Base-by-base conservation (phyloP, 2,329 filamentous ascomycete genomes). In the Chaetomiaceae sp. region DNA sequence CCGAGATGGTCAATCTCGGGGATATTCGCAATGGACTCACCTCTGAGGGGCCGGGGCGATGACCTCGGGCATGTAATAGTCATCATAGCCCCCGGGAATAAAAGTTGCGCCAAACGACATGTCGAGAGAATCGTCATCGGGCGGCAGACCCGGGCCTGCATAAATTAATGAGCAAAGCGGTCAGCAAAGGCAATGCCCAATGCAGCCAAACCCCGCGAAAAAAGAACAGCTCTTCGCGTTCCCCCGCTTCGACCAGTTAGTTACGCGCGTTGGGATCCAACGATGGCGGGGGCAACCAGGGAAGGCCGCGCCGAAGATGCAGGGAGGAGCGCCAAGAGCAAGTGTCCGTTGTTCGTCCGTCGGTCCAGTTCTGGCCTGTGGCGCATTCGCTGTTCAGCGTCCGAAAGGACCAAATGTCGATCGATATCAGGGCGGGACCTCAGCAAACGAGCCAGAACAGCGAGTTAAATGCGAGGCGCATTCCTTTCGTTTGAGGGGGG, bases 21-120 rank as follows among this genome's bases (percentile, higher is more conserved):
- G 33, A 11, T 16, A n/a, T 9, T 40, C 3, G 14, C 11, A 36
- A 41, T 52, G 58, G 43, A 70, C 76, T 64, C 65, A 82, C 79
- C 79, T 75, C 69, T 82, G 79, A 59, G 79, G 79, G 44, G 76
- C 68, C 54, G 79, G 79, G 53, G 79, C 78, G 58, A 80, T 67
- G 58, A 82, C 79, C 64, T 82, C 78, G 56, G 79, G 79, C 77
- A 82, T 78, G 65, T 78, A 81, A 64, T 79, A 82, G 66, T 82
- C 79, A 66, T 82, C 79, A 52, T 74, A 72, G 50, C 77, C 79
- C 55, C 79, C 77, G 30, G 79, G 79, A 52, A 80, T 77, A 65
- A 82, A 82, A 42, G 79, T 82, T 57, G 79, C 79, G 64, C 76
- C 76, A 58, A 81, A 67, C 64, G 73, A 66, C 72, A 74, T 74